Percentiles rank a stretch among this genome's conserved stretches.
Evolutionary conservation across 23 red algal species (phyloP).

Genomic region (Gracilaria vermiculophylla): DNA sequence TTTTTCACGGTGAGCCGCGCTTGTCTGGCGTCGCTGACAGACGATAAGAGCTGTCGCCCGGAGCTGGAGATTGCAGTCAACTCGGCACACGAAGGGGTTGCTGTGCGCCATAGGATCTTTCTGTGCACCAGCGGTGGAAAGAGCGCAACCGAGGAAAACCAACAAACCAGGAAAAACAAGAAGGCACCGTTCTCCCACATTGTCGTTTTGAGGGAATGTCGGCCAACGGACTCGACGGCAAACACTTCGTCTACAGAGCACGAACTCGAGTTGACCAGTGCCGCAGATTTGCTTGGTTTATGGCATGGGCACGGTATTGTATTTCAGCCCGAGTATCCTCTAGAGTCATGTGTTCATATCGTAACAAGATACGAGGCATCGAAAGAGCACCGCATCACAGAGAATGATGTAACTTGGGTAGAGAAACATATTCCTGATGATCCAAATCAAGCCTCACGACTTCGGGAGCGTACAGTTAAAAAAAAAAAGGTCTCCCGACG

Average conservation of each 20-base stretch:
- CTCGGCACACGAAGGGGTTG: background rate
- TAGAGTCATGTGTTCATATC: background rate
- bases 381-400: background rate
- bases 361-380: background rate
- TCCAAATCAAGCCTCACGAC: background rate
- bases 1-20: background rate
- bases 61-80: constrained; percentile 1
- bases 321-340: constrained; percentile 41
- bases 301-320: constrained; percentile 8
- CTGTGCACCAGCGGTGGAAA: background rate
- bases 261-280: background rate
- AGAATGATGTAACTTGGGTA: constrained; percentile 20
- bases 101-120: background rate
- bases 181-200: constrained; percentile 19
- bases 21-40: background rate
- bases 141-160: background rate
- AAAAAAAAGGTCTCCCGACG: constrained; percentile 28
- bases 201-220: constrained; percentile 10
- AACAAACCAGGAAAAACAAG: background rate
- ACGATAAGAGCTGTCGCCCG: background rate
- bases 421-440: constrained; percentile 11
- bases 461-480: constrained; percentile 6
- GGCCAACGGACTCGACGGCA: no score
- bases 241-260: background rate
- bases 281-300: background rate